Conservation (phyloP, 805 yeast species). For the Cyberlindnera mississippiensis region DNA sequence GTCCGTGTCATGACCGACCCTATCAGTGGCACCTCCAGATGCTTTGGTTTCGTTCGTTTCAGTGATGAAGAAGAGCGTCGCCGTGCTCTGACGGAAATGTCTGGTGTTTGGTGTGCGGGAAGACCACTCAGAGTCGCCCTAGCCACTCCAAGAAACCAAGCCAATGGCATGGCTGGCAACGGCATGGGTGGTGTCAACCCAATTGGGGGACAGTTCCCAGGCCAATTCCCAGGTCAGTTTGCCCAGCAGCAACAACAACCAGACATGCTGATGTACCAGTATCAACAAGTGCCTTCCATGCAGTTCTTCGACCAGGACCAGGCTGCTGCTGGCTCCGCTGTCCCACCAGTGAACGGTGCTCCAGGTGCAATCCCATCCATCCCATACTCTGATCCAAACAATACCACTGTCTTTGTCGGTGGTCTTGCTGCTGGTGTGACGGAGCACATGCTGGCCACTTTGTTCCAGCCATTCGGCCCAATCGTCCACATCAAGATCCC, state of each 20-base stretch:
- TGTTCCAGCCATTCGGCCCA: conserved; percentile 72
- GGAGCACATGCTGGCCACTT: conserved; percentile 54
- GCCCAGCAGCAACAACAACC: conserved; percentile 21
- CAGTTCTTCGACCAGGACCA: conserved; percentile 16
- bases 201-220: conserved; percentile 6
- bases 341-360: conserved; percentile 7
- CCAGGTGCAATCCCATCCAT: conserved; percentile 16
- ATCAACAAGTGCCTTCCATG: conserved; percentile 22
- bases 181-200: not conserved
- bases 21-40: conserved; percentile 67
- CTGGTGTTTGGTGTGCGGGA: conserved; percentile 78
- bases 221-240: conserved; percentile 18
- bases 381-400: conserved; percentile 49
- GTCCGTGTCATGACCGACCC: conserved; percentile 88
- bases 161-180: not conserved
- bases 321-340: conserved; percentile 9
- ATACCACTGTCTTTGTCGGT: conserved; percentile 77
- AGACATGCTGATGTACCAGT: conserved; percentile 21
- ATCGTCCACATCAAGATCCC: conserved; percentile 71
- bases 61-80: conserved; percentile 65
- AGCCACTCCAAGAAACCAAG: conserved; percentile 65
- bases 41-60: conserved; percentile 80
- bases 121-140: conserved; percentile 72
- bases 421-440: conserved; percentile 63
- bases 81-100: conserved; percentile 68